Conservation (phyloP, 1,284 basidiomycete species). For the Cryptococcus floricola region DNA sequence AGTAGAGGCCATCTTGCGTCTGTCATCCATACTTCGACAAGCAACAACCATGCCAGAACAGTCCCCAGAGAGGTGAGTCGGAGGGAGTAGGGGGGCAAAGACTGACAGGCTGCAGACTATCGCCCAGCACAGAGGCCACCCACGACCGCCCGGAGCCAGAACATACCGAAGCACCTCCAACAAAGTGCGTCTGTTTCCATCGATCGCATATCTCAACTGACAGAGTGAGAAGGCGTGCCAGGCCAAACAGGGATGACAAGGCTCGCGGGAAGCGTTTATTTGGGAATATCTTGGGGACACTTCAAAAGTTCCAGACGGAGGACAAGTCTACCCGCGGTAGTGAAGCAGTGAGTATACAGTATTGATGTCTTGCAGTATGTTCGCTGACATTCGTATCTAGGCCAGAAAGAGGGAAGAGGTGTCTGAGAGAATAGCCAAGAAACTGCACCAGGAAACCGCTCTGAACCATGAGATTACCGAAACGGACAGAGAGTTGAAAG, state of each 20-base stretch:
- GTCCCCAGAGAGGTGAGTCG: neutral
- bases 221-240: constrained; percentile 27
- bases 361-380: neutral
- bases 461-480: constrained; percentile 39
- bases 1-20: neutral
- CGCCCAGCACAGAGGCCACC: neutral
- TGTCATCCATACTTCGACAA: neutral
- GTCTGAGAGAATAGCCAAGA: constrained; percentile 38
- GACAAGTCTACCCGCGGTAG: constrained; percentile 39
- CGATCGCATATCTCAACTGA: neutral
- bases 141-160: neutral
- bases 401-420: constrained; percentile 43
- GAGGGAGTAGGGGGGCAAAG: neutral
- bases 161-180: neutral
- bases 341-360: constrained; percentile 35
- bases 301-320: constrained; percentile 48
- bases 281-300: constrained; percentile 47
- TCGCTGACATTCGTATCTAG: constrained; percentile 11
- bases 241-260: constrained; percentile 41
- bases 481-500: constrained; percentile 39
- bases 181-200: neutral
- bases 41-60: neutral
- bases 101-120: neutral
- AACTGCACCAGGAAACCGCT: constrained; percentile 37
- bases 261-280: constrained; percentile 44